phyloP scores from a whole-genome alignment of 805 yeast species.

The Candida maris region DNA sequence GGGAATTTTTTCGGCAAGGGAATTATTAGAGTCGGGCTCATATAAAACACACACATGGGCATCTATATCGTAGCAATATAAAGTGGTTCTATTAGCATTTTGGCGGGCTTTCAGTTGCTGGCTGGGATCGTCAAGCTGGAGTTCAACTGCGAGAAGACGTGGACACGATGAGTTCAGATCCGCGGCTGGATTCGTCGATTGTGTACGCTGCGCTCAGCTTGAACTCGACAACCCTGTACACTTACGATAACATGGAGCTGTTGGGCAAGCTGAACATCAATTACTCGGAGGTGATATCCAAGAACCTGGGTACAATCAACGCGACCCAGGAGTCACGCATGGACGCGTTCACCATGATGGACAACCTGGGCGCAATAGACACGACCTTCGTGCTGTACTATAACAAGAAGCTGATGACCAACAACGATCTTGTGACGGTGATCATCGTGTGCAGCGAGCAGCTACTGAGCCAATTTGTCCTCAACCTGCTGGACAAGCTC shows the following conservation, averaged over 20 bases:
- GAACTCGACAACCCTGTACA: conserved; percentile 58
- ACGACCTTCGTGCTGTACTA: conserved; percentile 38
- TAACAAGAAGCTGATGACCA: conserved; percentile 42
- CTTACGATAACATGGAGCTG: conserved; percentile 49
- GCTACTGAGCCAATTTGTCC: conserved; percentile 43
- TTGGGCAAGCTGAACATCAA: conserved; percentile 42
- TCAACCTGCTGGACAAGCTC: conserved; percentile 46
- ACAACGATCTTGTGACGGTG: conserved; percentile 51
- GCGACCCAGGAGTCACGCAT: conserved; percentile 35
- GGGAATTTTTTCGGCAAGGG: too few relatives aligned
- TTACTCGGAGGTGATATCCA: conserved; percentile 51
- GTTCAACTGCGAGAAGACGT: too few relatives aligned
- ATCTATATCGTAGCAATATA: too few relatives aligned
- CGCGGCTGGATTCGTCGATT: conserved; percentile 12
- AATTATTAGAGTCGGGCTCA: too few relatives aligned
- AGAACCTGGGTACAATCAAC: conserved; percentile 53
- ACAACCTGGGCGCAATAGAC: conserved; percentile 18
- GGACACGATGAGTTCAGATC: neutral
- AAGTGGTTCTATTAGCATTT: too few relatives aligned
- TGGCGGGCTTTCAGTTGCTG: too few relatives aligned
- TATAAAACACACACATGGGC: too few relatives aligned
- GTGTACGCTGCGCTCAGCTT: conserved; percentile 30
- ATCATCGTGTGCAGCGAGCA: conserved; percentile 43
- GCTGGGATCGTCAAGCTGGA: too few relatives aligned
- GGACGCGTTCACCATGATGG: conserved; percentile 25